A percentile compares a stretch with the other conserved stretches of the same genome.
Evolutionary conservation across 371 early-diverging fungal genomes (phyloP).

Genomic region (Astathelohania contejeani): DNA sequence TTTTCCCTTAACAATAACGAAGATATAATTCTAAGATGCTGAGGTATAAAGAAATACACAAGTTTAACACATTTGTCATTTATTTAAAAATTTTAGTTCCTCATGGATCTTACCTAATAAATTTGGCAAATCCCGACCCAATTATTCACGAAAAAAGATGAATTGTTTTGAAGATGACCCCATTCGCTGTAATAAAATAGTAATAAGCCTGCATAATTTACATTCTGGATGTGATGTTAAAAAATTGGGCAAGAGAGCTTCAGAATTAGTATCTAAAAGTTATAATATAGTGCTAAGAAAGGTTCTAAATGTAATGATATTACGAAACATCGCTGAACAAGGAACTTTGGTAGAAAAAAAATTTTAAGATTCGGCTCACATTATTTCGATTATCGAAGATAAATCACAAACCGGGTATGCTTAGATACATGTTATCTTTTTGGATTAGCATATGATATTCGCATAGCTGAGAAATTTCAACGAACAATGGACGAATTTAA

Average conservation of each 20-base stretch:
- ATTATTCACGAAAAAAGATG: slow-evolving; percentile 51
- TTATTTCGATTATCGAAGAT: slow-evolving; percentile 54
- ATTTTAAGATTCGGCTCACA: slow-evolving; percentile 54
- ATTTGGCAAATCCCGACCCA: slow-evolving; percentile 55
- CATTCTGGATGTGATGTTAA: slow-evolving; percentile 56
- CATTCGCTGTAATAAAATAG: slow-evolving; percentile 54
- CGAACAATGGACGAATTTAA: slow-evolving; percentile 55
- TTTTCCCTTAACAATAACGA: slow-evolving; percentile 50
- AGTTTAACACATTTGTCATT: slow-evolving; percentile 25
- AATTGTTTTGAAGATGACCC: slow-evolving; percentile 55
- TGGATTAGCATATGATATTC: slow-evolving; percentile 58
- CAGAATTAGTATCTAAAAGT: slow-evolving; percentile 51
- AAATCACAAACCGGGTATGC: slow-evolving; percentile 57
- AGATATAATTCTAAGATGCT: slow-evolving; percentile 28
- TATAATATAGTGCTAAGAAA: slow-evolving; percentile 54
- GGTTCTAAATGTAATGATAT: slow-evolving; percentile 52
- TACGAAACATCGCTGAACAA: slow-evolving; percentile 59
- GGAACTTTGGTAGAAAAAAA: slow-evolving; percentile 54
- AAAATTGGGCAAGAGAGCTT: slow-evolving; percentile 48
- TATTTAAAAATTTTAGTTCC: slow-evolving; percentile 52
- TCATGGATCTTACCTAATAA: slow-evolving; percentile 58
- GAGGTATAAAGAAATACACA: slow-evolving; percentile 9
- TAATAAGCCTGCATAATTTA: slow-evolving; percentile 55
- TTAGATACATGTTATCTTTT: slow-evolving; percentile 59
- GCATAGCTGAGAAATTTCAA: slow-evolving; percentile 41